Percentiles rank a stretch among this genome's conserved stretches.
Evolutionary conservation across 768 basidiomycete genomes (phyloP).

Genomic region (Stropharia rugosoannulata): DNA sequence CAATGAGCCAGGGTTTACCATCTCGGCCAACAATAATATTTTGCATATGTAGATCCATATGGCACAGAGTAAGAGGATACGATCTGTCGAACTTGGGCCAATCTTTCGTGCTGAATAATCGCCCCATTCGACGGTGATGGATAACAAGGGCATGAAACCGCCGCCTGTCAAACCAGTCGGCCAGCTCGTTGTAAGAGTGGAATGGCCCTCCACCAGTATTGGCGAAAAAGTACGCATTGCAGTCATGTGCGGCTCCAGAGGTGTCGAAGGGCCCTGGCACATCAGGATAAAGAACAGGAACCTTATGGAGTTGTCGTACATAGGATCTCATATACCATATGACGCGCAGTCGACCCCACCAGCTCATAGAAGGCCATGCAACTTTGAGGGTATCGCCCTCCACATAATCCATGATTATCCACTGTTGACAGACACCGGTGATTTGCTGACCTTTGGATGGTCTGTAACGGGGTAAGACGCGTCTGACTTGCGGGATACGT

Average conservation of each 20-base stretch:
- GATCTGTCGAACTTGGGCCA: neutral
- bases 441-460: neutral
- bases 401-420: neutral
- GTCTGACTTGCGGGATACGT: neutral
- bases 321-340: neutral
- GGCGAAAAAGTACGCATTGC: too few relatives aligned
- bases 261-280: too few relatives aligned
- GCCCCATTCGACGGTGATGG: too few relatives aligned
- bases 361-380: neutral
- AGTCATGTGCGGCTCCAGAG: too few relatives aligned
- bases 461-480: neutral
- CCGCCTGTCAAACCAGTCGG: too few relatives aligned
- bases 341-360: neutral
- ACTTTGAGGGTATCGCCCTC: neutral
- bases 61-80: neutral
- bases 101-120: too few relatives aligned
- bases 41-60: conserved; percentile 1
- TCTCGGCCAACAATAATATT: conserved; percentile 2
- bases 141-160: too few relatives aligned
- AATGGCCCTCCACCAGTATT: too few relatives aligned
- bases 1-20: conserved; percentile 2
- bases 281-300: neutral
- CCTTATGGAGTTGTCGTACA: neutral
- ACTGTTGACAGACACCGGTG: neutral
- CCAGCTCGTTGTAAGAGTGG: too few relatives aligned